Base-by-base conservation (phyloP, 352 stramenopile genomes). In the Pythium biforme region DNA sequence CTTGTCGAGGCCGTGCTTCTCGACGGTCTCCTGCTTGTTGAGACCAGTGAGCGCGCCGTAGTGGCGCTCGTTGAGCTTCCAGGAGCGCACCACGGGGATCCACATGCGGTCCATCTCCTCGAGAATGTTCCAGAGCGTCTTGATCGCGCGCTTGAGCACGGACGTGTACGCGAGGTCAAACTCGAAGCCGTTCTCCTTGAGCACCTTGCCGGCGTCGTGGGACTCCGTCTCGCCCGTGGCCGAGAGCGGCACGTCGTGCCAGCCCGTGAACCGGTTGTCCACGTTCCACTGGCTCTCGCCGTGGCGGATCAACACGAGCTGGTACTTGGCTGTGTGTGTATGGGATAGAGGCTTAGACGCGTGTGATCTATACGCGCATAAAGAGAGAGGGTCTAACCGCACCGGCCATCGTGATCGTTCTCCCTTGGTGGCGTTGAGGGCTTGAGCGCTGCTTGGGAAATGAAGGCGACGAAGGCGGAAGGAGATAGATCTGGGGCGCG, bases 1-100 rank as follows among this genome's bases (percentile, higher is more conserved):
- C 79, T 99, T 96, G 43, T 99, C 96, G 62, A 98, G 95, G 50
- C 97, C 97, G 81, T 99, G 94, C 81, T 99, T 98, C 64, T 98
- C 94, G 1, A 99, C 97, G 5, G 97, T 99, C 77, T 99, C 88
- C 76, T 99, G 89, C 84, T 99, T 99, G 84, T 99, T 96, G 20
- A 99, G 81, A 39, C 97, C 98, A 68, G 97, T 97, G 48, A 99
- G 83, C n/a, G 83, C 89, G 60, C 98, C 98, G 69, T 99, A 99
- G 81, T 99, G 96, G 64, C 97, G 86, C 79, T 99, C 98, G 70
- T 99, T 99, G 5, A 99, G 84, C 67, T 93, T 84, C 90, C 90
- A 98, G 19, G 82, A 91, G 56, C 91, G 91, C 14, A 80, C 76
- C 19, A 98, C 88, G 9, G 98, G 98, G 70, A 99, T 98, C 86